A percentile compares a stretch with the other conserved stretches of the same genome.
Conservation (phyloP, 805 yeast genomes). For the Zygosaccharomyces siamensis region DNA sequence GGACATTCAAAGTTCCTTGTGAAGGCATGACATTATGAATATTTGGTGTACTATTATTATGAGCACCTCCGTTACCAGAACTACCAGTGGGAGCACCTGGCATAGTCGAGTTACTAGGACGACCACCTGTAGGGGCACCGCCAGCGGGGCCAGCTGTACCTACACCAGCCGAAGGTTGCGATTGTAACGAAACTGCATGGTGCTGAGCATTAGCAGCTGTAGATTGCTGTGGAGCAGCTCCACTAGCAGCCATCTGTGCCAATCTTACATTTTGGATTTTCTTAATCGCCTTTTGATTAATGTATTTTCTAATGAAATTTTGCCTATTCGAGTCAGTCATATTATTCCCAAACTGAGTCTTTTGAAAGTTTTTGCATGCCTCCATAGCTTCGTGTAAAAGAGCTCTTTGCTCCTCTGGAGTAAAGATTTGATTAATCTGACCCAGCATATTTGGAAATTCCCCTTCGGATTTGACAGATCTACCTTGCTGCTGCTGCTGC, state of each 20-base stretch:
- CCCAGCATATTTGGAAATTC: conserved; percentile 33
- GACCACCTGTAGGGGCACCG: conserved; percentile 3
- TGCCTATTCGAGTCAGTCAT: conserved; percentile 31
- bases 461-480: conserved; percentile 26
- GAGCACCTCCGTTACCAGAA: background rate
- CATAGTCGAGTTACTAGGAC: background rate
- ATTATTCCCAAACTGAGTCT: conserved; percentile 28
- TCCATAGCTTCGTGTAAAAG: conserved; percentile 36
- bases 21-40: background rate
- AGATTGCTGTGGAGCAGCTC: conserved; percentile 14
- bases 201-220: conserved; percentile 4
- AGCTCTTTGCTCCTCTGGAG: conserved; percentile 35
- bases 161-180: conserved; percentile 6
- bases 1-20: conserved; percentile 1
- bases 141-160: conserved; percentile 3
- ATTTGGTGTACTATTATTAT: background rate
- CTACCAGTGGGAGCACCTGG: background rate
- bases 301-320: conserved; percentile 34
- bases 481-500: conserved; percentile 30
- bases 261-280: conserved; percentile 31
- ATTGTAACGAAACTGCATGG: conserved; percentile 11
- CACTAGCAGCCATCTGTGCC: conserved; percentile 24
- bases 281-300: conserved; percentile 35
- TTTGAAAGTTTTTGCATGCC: conserved; percentile 35
- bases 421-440: conserved; percentile 34